Base-by-base conservation (phyloP, 2,329 filamentous ascomycete species). In the Paecilomyces sp. region DNA sequence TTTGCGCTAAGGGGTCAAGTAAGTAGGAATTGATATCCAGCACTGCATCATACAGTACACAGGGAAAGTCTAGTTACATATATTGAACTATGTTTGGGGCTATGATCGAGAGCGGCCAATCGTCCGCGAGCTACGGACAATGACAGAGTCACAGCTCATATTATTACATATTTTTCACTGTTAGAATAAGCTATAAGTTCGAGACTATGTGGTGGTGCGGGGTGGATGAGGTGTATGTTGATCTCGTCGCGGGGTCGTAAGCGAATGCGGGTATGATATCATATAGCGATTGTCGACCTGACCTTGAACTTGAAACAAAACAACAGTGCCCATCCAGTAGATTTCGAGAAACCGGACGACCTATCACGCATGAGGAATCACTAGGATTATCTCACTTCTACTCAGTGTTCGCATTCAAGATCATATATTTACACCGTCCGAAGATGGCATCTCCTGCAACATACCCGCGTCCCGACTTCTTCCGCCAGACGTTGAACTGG, bases 381-480 rank as follows among this genome's bases (percentile, higher is more conserved):
- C 41, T 22, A 47, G n/a, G 18, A 47, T 18, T 9, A 1, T 8
- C 3, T 47, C n/a, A 18, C 22, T 18, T 47, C 41, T 5, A 47
- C n/a, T 22, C 8, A 47, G 6, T 18, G 9, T 18, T 47, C 15
- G 41, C 22, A n/a, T 47, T 18, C 6, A 47, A 47, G n/a, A 18
- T 18, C n/a, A 9, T n/a, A 18, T 47, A 33, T 33, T 8, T 33
- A 33, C 31, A 28, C 36, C 13, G 6, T 47, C 41, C 7, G 41
- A 47, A 47, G 41, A 47, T 47, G 41, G 13, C 41, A 47, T 47
- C 41, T 22, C 7, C 41, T 2, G 41, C 41, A 52, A 54, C 60
- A 60, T 88, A 89, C 65, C 87, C 86, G 25, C 84, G 87, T 58
- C 85, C 86, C 0, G 86, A 89, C 72, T 88, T 88, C 70, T 69